These are phyloP conservation scores for Aspergillus amoenus DNA, from an alignment of 2,329 filamentous ascomycete genomes.

Conservation along the genomic window DNA sequence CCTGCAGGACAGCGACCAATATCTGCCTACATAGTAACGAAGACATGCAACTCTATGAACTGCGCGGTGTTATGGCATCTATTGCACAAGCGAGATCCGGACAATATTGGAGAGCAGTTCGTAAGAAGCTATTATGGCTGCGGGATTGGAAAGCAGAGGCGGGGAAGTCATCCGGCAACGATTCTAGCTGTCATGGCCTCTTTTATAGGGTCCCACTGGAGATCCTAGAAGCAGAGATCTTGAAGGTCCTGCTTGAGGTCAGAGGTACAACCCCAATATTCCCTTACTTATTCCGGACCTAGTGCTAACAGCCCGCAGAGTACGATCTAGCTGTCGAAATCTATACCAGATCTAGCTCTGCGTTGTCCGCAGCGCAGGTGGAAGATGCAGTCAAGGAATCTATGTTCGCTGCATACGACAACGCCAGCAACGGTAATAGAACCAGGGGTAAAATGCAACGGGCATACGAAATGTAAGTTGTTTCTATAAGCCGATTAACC, in stretches of 20 bases:
- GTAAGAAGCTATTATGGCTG: conserved; percentile 59
- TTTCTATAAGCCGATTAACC: not conserved
- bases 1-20: conserved; percentile 43
- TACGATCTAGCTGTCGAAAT: conserved; percentile 43
- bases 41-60: conserved; percentile 53
- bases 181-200: conserved; percentile 41
- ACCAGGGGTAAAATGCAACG: conserved; percentile 63
- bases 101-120: conserved; percentile 49
- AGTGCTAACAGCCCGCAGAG: conserved; percentile 30
- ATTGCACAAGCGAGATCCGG: conserved; percentile 46
- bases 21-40: conserved; percentile 54
- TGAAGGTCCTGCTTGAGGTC: conserved; percentile 55
- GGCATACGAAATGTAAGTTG: conserved; percentile 55
- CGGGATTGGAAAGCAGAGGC: conserved; percentile 55
- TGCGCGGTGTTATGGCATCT: conserved; percentile 54
- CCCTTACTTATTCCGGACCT: not conserved
- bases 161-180: conserved; percentile 22
- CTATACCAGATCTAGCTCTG: conserved; percentile 35
- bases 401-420: conserved; percentile 60
- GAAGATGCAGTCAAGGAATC: conserved; percentile 54
- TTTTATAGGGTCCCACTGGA: conserved; percentile 51
- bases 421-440: conserved; percentile 64
- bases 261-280: conserved; percentile 34
- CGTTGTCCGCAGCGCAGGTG: conserved; percentile 46
- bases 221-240: conserved; percentile 56